Evolutionary conservation across 2,329 filamentous ascomycete species (phyloP).

Genomic region (Penicillium sp.): DNA sequence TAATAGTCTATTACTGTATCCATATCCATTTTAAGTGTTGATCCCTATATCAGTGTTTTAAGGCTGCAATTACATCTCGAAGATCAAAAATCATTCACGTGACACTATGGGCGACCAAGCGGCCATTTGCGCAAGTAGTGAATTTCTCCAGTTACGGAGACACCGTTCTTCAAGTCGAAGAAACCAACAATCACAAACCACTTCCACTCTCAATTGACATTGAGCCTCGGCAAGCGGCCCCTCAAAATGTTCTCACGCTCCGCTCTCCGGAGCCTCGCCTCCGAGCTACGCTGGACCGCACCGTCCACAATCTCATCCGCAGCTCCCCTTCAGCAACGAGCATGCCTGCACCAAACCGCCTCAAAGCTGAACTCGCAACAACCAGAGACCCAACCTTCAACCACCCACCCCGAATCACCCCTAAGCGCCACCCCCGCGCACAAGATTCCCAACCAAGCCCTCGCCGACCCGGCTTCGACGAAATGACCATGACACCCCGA

Average conservation of each 20-base stretch:
- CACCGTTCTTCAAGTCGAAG: slow-evolving; percentile 13
- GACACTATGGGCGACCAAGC: slow-evolving; percentile 27
- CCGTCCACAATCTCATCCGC: slow-evolving; percentile 22
- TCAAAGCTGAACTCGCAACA: slow-evolving; percentile 22
- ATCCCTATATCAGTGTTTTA: background rate
- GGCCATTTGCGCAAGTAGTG: slow-evolving; percentile 31
- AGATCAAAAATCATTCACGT: slow-evolving; percentile 22
- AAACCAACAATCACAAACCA: slow-evolving; percentile 12
- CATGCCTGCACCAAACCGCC: slow-evolving; percentile 42
- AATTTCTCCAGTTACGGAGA: slow-evolving; percentile 33
- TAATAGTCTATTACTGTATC: background rate
- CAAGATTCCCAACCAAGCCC: slow-evolving; percentile 24
- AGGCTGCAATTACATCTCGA: background rate
- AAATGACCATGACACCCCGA: slow-evolving; percentile 19
- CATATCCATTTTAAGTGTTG: background rate
- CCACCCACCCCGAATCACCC: slow-evolving; percentile 30
- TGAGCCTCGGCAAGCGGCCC: slow-evolving; percentile 11
- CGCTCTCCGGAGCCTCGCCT: slow-evolving; percentile 30
- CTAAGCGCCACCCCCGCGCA: slow-evolving; percentile 25
- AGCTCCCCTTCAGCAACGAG: slow-evolving; percentile 35
- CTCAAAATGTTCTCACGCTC: slow-evolving; percentile 39
- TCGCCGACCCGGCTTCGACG: slow-evolving; percentile 11
- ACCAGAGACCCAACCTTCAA: slow-evolving; percentile 31
- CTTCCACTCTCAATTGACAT: slow-evolving; percentile 13
- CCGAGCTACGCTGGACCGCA: slow-evolving; percentile 27